Base-by-base conservation (phyloP, 2,329 filamentous ascomycete species). In the Falciphora oryzae region DNA sequence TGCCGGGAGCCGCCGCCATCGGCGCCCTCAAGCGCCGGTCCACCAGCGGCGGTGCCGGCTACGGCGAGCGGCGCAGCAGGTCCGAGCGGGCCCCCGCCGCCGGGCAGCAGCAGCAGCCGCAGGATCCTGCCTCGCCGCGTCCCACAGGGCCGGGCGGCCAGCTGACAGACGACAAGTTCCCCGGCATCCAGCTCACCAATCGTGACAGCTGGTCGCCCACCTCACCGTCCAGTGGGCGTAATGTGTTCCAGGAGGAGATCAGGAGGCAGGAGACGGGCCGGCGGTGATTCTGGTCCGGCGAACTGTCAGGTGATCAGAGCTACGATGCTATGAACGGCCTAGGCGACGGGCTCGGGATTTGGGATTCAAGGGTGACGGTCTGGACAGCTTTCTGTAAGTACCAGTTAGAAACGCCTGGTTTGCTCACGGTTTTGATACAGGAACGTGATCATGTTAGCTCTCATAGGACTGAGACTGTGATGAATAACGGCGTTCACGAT, bases 191-290 rank as follows among this genome's bases (percentile, higher is more conserved):
- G 69, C 65, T 76, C 27, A 73, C 71, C 31, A 70, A 74, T 64
- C 67, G 72, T 13, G 72, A 71, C 25, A 73, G 71, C 63, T 75
- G 73, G 72, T 72, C 70, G 62, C 71, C 71, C 7, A 72, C 69
- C 29, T 63, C 44, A 28, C 44, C 53, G 61, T 25, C 28, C 14
- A n/a, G 58, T 3, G 71, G 71, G 56, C 65, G 65, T 32, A 77
- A 77, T 44, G 71, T 76, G n/a, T 78, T 78, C 65, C 70, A 75
- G 57, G 74, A 76, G 64, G 75, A 78, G 69, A 65, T 77, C 35
- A 68, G 69, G 67, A 69, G 75, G 65, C 75, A 78, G 69, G 72
- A 73, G 22, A 56, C 58, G 10, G 58, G 58, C 10, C 13, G 31
- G 14, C 14, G 31, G 14, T 35, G 58, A 60, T 32, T n/a, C 44